These are phyloP conservation scores for Hygrophorus pudorinus DNA, from an alignment of 768 basidiomycete species.

Conservation along the genomic window DNA sequence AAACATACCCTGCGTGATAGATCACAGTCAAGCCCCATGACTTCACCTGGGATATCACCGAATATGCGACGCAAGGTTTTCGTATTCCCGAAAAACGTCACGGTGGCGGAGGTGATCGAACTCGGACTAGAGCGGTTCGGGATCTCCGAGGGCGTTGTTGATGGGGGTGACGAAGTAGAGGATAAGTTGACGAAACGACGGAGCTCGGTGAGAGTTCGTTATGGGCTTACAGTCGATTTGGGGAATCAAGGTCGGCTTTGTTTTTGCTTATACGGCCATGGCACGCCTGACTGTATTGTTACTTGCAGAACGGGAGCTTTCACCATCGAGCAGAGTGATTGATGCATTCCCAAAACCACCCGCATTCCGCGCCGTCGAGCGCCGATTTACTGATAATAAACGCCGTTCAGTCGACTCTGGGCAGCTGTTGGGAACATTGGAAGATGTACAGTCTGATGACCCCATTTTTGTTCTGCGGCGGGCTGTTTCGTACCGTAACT, in stretches of 20 bases:
- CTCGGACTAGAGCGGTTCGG: conserved; percentile 88
- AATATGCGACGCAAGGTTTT: conserved; percentile 72
- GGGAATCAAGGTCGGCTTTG: conserved; percentile 53
- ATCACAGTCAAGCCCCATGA: conserved; percentile 26
- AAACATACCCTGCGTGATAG: conserved; percentile 60
- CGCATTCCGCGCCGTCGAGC: conserved; percentile 51
- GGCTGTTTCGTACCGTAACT: conserved; percentile 62
- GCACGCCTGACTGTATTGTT: conserved; percentile 6
- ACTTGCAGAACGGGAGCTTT: conserved; percentile 59
- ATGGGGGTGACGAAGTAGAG: conserved; percentile 96
- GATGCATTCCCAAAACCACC: conserved; percentile 79
- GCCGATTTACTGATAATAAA: conserved; percentile 51
- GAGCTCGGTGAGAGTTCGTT: conserved; percentile 71
- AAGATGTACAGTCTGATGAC: conserved; percentile 75
- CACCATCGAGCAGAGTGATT: conserved; percentile 73
- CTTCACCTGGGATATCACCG: conserved; percentile 47
- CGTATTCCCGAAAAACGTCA: conserved; percentile 88
- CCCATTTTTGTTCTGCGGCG: conserved; percentile 87
- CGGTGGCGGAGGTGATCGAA: conserved; percentile 95
- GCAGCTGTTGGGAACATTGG: conserved; percentile 53
- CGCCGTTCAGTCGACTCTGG: conserved; percentile 83
- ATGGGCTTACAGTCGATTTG: conserved; percentile 58
- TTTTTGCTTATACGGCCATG: conserved; percentile 2
- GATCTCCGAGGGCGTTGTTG: conserved; percentile 93
- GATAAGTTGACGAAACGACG: conserved; percentile 80